These are phyloP conservation scores for Cladosporium sp. DNA, from an alignment of 2,329 filamentous ascomycete genomes.

Conservation along the genomic window DNA sequence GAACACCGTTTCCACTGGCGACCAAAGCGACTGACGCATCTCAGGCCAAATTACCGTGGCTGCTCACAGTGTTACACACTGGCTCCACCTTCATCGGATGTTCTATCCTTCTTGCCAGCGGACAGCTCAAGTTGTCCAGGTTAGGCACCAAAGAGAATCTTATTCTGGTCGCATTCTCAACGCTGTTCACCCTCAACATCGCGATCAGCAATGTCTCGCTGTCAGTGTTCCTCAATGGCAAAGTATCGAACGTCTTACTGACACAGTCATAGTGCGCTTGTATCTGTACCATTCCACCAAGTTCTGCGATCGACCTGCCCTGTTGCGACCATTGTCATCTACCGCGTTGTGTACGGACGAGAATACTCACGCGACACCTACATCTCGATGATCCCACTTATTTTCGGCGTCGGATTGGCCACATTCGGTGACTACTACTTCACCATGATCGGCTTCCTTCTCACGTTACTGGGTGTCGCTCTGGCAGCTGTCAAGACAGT, in stretches of 20 bases:
- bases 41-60: conserved; percentile 58
- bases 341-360: conserved; percentile 52
- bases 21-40: neutral
- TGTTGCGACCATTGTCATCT: conserved; percentile 59
- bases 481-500: conserved; percentile 52
- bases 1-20: conserved; percentile 30
- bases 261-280: conserved; percentile 32
- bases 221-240: neutral
- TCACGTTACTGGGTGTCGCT: conserved; percentile 35
- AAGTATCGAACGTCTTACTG: neutral
- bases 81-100: conserved; percentile 53
- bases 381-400: conserved; percentile 55
- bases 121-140: conserved; percentile 51
- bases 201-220: conserved; percentile 60
- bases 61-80: conserved; percentile 57
- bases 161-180: conserved; percentile 55
- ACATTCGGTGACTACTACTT: conserved; percentile 62
- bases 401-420: conserved; percentile 56
- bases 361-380: conserved; percentile 55
- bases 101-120: conserved; percentile 47
- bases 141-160: conserved; percentile 52
- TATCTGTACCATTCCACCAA: conserved; percentile 62
- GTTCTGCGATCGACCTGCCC: conserved; percentile 59
- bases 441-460: conserved; percentile 46
- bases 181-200: conserved; percentile 60